Base-by-base conservation (phyloP, 305 asterid genomes). In the Fraxinus ornus region DNA sequence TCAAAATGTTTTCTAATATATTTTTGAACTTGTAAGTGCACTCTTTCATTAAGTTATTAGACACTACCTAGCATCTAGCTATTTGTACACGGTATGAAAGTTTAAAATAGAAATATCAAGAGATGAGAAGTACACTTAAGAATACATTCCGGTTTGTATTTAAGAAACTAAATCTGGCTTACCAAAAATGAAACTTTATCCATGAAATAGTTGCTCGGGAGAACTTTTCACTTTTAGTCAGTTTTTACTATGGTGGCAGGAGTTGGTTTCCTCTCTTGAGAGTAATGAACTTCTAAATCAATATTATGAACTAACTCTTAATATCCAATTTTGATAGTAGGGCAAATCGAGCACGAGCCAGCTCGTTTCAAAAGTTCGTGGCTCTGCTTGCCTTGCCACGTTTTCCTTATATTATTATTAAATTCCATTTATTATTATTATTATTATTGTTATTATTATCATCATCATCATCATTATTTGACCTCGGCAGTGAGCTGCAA, bases 141-240 rank as follows among this genome's bases (percentile, higher is more conserved):
- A 75, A 79, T 70, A 74, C 68, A 1, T 55, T 19, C 72, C 1
- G 35, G 72, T 77, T 81, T 76, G 7, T 52, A 60, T 60, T 74
- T 75, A 41, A 78, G 78, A 62, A 74, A 74, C 66, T 55, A 57
- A 72, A 35, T 26, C 26, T 33, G 35, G 76, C 66, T 83, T 44
- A 30, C 57, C 55, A n/a, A 55, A 55, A 55, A 55, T 35, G n/a
- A 55, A 55, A 62, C 13, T 5, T 32, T 22, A 52, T 64, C 80
- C 19, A 39, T 12, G 85, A 35, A 44, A 36, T 41, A 35, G 12
- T 73, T 73, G 72, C 36, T 35, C 70, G 52, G 52, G 36, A 57
- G 76, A 55, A 39, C 62, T 30, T 55, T 6, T 55, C 66, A 55
- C 24, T n/a, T 55, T 55, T n/a, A 55, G 66, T 5, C 66, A n/a